These are phyloP conservation scores for Mycena vitilis DNA, from an alignment of 768 basidiomycete species.

Conservation along the genomic window DNA sequence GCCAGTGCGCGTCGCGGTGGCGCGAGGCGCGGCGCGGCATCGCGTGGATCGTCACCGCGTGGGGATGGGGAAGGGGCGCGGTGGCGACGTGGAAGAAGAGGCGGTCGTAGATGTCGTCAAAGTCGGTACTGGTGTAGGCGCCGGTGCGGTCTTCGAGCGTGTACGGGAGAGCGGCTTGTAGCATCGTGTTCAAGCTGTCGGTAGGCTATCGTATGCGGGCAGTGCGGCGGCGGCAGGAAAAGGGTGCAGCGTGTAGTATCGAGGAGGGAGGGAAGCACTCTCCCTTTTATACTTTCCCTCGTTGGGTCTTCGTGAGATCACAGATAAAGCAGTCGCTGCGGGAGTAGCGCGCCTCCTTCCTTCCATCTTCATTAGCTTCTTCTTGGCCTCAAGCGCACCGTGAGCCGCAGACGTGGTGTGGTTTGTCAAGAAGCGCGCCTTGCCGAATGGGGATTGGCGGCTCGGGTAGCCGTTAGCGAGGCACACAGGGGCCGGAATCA, in stretches of 20 bases:
- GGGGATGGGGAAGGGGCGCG: no score
- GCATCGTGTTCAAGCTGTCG: conserved; percentile 16
- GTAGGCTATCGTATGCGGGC: no score
- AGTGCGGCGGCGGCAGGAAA: no score
- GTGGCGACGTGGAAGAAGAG: conserved; percentile 73
- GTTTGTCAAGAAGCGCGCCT: conserved; percentile 33
- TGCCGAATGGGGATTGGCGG: conserved; percentile 24
- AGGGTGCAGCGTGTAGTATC: background rate
- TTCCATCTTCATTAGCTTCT: no score
- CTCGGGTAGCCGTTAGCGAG: conserved; percentile 30
- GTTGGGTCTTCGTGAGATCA: conserved; percentile 22
- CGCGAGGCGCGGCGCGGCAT: conserved; percentile 75
- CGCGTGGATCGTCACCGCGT: conserved; percentile 74
- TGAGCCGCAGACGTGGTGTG: conserved; percentile 16
- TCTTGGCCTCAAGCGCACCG: no score
- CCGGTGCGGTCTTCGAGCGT: conserved; percentile 79
- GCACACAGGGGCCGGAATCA: conserved; percentile 28
- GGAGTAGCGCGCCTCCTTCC: no score
- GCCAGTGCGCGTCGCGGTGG: conserved; percentile 64
- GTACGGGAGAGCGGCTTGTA: conserved; percentile 55
- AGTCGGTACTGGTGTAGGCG: conserved; percentile 66
- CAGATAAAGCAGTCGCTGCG: background rate
- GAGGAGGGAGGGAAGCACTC: no score
- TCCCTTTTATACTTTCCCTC: conserved; percentile 34
- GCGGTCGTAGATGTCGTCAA: conserved; percentile 84